Base-by-base conservation (phyloP, 768 basidiomycete genomes). In the Auricularia sp. region DNA sequence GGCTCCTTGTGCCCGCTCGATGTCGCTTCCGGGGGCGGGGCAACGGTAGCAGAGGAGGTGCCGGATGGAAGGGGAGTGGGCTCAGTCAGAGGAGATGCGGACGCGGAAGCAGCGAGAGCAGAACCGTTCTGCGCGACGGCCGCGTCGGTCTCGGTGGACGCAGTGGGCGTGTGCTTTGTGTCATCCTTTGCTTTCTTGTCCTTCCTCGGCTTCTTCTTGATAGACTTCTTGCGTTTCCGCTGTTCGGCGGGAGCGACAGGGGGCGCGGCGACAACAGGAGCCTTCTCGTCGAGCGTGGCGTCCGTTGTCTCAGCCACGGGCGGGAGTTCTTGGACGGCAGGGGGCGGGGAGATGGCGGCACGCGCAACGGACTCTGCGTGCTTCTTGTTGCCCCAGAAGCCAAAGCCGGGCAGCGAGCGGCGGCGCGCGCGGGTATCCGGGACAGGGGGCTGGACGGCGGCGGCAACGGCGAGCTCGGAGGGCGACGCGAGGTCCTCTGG, bases 331-430 rank as follows among this genome's bases (percentile, higher is more conserved):
- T 33, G 29, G 23, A 29, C 8, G 34, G 33, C 56, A 18, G 34
- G 7, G 11, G 23, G 56, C 14, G 56, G 56, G 16, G 56, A 59
- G 14, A 59, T 35, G 34, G 56, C 21, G 56, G 23, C 56, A 29
- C 56, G 56, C 23, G 56, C 56, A 10, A 59, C 56, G 14, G 56
- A 59, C 56, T 59, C 56, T 21, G 56, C 56, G 34, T 59, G 56
- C 56, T 59, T 59, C 56, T 59, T 59, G 29, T 59, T 59, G 5
- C 56, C 56, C 23, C 23, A 59, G 56, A 59, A 59, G 56, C 56
- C 56, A 59, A 59, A 59, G 56, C 56, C 56, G 11, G 56, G 56
- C 23, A 59, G 56, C 56, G 56, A 59, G 56, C 56, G 56, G 29
- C 56, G 56, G 56, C 56, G 56, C 14, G 56, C 56, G 18, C 47